Evolutionary conservation across 345 rosid species (phyloP).

Genomic region (Lagerstroemia speciosa): DNA sequence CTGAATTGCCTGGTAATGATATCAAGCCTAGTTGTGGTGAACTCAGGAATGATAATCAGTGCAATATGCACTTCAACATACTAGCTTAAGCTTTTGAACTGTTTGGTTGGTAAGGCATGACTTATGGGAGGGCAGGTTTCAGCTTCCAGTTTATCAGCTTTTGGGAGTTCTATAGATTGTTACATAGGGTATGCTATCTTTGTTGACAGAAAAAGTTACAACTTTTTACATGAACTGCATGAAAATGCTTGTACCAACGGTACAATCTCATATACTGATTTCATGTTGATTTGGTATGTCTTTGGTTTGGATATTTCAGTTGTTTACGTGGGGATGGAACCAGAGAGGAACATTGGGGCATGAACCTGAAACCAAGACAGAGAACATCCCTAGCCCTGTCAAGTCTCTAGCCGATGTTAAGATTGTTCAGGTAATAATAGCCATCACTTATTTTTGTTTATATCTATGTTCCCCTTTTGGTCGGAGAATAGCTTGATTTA

Average conservation of each 20-base stretch:
- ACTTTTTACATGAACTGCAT: not conserved
- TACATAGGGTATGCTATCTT: not conserved
- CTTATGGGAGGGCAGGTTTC: not conserved
- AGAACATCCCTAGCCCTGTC: slow-evolving; percentile 76
- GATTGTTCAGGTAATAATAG: slow-evolving; percentile 64
- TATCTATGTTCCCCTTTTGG: not conserved
- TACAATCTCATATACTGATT: not conserved
- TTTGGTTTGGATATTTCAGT: slow-evolving; percentile 26
- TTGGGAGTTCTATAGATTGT: not conserved
- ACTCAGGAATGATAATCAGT: not conserved
- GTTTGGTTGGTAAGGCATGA: not conserved
- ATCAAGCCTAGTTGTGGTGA: too few relatives aligned
- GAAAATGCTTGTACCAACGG: not conserved
- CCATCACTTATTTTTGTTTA: not conserved
- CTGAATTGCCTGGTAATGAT: not conserved
- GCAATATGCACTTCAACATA: not conserved
- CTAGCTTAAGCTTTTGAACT: not conserved
- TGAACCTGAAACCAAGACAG: slow-evolving; percentile 82
- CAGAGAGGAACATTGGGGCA: slow-evolving; percentile 98
- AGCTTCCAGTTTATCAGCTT: not conserved
- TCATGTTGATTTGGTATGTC: slow-evolving; percentile 5
- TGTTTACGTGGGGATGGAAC: slow-evolving; percentile 99
- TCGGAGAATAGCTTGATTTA: slow-evolving; percentile 3
- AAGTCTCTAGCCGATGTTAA: slow-evolving; percentile 62
- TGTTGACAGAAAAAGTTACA: not conserved